Conservation (phyloP, 352 stramenopile genomes). For the Phytophthora tentaculata region DNA sequence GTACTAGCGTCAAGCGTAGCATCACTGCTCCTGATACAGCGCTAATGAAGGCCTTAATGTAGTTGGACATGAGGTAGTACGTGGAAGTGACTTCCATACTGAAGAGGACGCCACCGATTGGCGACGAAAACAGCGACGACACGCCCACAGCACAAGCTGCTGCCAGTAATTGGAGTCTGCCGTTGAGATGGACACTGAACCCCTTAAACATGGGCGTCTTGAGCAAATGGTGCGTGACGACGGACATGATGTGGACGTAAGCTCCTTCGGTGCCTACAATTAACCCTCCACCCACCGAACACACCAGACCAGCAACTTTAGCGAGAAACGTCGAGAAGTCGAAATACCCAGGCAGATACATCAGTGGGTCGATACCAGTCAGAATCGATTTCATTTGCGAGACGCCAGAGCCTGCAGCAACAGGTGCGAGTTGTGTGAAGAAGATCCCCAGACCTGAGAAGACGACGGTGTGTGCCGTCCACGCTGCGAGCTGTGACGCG, state of each 20-base stretch:
- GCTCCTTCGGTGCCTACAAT: conserved; percentile 98
- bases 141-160: conserved; percentile 93
- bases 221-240: conserved; percentile 92
- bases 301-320: conserved; percentile 94
- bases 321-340: conserved; percentile 83
- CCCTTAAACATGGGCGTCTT: conserved; percentile 69
- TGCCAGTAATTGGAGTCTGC: conserved; percentile 88
- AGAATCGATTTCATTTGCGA: conserved; percentile 92
- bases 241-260: conserved; percentile 98
- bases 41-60: conserved; percentile 90
- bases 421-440: conserved; percentile 76
- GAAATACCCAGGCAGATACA: conserved; percentile 88
- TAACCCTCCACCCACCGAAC: conserved; percentile 93
- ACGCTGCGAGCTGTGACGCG: conserved; percentile 53
- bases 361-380: conserved; percentile 80
- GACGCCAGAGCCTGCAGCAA: conserved; percentile 77
- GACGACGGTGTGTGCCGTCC: conserved; percentile 70
- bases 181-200: conserved; percentile 81
- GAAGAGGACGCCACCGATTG: conserved; percentile 95
- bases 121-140: conserved; percentile 92
- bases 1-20: conserved; percentile 70
- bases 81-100: conserved; percentile 93
- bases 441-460: conserved; percentile 75
- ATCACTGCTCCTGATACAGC: conserved; percentile 80
- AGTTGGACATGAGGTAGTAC: conserved; percentile 91